Conservation (phyloP, 169 alveolate species). For the Plasmodium relictum region DNA sequence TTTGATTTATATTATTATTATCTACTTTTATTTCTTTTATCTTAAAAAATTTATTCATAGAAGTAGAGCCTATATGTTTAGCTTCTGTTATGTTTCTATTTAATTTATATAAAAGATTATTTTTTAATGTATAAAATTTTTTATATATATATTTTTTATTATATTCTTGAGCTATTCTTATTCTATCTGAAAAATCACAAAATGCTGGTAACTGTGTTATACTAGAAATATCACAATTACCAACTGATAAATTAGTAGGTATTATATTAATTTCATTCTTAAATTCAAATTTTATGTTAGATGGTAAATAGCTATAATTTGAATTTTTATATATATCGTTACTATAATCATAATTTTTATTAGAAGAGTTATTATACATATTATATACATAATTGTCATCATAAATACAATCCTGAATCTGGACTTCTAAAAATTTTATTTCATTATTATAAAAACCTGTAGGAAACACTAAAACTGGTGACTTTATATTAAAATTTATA, state of each 20-base stretch:
- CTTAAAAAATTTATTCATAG: constrained; percentile 64
- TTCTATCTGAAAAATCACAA: neutral
- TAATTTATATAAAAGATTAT: constrained; percentile 11
- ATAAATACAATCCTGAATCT: constrained; percentile 23
- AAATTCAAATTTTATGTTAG: constrained; percentile 21
- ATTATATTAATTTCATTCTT: constrained; percentile 21
- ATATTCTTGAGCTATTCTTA: constrained; percentile 47
- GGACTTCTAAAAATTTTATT: constrained; percentile 37
- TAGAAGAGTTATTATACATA: neutral
- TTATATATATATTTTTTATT: constrained; percentile 11
- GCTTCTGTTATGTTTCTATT: constrained; percentile 20
- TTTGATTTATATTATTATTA: constrained; percentile 60
- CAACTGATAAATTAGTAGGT: constrained; percentile 21
- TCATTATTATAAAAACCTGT: constrained; percentile 58
- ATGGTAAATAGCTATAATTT: constrained; percentile 9
- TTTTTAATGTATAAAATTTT: constrained; percentile 19
- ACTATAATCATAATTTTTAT: neutral
- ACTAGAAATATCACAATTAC: constrained; percentile 1
- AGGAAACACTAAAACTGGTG: constrained; percentile 63
- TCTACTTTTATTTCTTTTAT: constrained; percentile 82
- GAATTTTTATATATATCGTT: neutral
- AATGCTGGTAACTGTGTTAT: constrained; percentile 18
- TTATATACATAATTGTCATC: constrained; percentile 12
- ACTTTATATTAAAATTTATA: constrained; percentile 9
- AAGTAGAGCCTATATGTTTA: constrained; percentile 9